Evolutionary conservation across 73 alveolate genomes (phyloP).

Genomic region (Paramecium biaurelia): DNA sequence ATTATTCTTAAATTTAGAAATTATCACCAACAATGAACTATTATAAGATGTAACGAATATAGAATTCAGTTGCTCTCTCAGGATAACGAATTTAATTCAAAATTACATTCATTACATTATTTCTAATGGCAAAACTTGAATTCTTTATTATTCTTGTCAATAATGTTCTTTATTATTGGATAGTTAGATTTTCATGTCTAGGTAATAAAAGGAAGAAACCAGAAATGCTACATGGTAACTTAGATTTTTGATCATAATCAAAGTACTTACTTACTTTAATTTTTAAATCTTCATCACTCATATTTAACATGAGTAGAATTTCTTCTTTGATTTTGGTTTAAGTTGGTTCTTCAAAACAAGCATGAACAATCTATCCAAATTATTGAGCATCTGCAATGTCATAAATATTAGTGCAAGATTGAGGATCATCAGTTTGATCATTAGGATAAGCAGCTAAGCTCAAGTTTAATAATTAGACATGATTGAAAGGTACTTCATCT

Average conservation of each 20-base stretch:
- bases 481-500: slow-evolving; percentile 40
- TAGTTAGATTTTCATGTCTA: background rate
- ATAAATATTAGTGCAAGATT: background rate
- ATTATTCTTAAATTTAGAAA: background rate
- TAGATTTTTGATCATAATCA: slow-evolving; percentile 20
- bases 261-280: background rate
- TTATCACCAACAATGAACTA: background rate
- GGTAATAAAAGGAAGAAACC: slow-evolving; percentile 45
- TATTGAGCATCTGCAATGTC: background rate
- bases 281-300: slow-evolving; percentile 33
- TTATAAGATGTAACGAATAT: background rate
- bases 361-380: background rate
- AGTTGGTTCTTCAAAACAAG: background rate
- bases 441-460: slow-evolving; percentile 12
- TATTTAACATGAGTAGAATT: background rate
- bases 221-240: background rate
- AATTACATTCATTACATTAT: background rate
- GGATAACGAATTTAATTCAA: slow-evolving; percentile 38
- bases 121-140: background rate
- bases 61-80: slow-evolving; percentile 32
- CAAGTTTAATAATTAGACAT: slow-evolving; percentile 24
- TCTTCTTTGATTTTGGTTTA: background rate
- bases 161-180: background rate
- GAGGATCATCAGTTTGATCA: background rate
- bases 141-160: background rate